phyloP scores from a whole-genome alignment of 768 basidiomycete genomes.

The Trichaptum fuscoviolaceum region DNA sequence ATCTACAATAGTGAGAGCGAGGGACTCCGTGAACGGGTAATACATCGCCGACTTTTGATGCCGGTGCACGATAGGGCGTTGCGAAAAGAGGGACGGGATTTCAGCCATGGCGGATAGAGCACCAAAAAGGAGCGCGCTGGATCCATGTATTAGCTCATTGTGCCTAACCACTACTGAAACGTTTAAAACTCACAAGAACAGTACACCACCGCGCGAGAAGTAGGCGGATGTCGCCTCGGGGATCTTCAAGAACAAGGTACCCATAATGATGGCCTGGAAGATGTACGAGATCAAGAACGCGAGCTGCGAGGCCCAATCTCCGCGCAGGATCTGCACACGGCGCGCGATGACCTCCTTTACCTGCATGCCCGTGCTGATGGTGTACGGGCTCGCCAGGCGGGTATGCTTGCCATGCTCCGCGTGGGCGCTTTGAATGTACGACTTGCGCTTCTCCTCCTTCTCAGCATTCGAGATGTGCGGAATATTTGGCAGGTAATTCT shows the following conservation, averaged over 20 bases:
- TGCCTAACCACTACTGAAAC: not conserved
- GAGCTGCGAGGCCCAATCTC: constrained; percentile 33
- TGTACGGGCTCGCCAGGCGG: constrained; percentile 23
- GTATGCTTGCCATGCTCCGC: constrained; percentile 10
- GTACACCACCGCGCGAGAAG: constrained; percentile 35
- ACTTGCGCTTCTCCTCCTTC: constrained; percentile 1
- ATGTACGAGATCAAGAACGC: constrained; percentile 35
- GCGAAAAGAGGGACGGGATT: constrained; percentile 16
- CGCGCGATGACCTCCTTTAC: constrained; percentile 40
- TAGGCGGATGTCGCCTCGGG: constrained; percentile 51
- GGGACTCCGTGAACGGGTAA: constrained; percentile 14
- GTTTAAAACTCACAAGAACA: constrained; percentile 30
- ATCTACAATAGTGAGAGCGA: constrained; percentile 15
- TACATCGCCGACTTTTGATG: constrained; percentile 16
- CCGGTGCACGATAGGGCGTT: constrained; percentile 15
- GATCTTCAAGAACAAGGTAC: constrained; percentile 59
- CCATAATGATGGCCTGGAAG: constrained; percentile 49
- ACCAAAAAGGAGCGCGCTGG: constrained; percentile 12
- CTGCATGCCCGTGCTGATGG: constrained; percentile 41
- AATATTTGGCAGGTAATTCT: not conserved
- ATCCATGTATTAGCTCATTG: not conserved
- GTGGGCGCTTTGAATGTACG: constrained; percentile 12
- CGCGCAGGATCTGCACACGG: constrained; percentile 39
- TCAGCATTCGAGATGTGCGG: not conserved
- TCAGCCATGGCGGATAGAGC: constrained; percentile 14